Evolutionary conservation across 495 filamentous ascomycete genomes (phyloP).

Genomic region (Mytilinidion resinicola): DNA sequence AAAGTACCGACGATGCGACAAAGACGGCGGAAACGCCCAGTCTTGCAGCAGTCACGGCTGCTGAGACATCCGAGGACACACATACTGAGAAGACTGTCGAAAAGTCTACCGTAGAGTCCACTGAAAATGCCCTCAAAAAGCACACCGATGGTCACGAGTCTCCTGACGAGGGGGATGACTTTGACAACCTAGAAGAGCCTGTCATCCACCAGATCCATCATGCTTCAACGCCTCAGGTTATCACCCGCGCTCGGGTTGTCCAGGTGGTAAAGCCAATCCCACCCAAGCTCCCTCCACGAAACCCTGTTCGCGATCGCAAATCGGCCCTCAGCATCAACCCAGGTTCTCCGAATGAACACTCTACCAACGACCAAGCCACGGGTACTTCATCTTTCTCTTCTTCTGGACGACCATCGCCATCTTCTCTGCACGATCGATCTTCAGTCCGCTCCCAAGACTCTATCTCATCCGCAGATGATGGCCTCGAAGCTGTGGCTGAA

Average conservation of each 20-base stretch:
- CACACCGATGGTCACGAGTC: neutral
- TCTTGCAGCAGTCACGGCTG: neutral
- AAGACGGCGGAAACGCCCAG: constrained; percentile 5
- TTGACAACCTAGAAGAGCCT: constrained; percentile 23
- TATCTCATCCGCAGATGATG: constrained; percentile 17
- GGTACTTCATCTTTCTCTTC: constrained; percentile 15
- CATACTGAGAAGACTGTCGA: neutral
- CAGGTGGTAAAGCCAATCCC: constrained; percentile 32
- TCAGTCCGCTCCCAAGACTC: constrained; percentile 19
- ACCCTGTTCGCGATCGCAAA: constrained; percentile 30
- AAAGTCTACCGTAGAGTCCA: constrained; percentile 3
- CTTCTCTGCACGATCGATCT: constrained; percentile 22
- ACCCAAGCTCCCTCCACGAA: constrained; percentile 35
- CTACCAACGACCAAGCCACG: constrained; percentile 4
- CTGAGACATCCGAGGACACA: neutral
- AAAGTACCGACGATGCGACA: constrained; percentile 17
- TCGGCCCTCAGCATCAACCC: constrained; percentile 20
- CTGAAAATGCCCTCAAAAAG: neutral
- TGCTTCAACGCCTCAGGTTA: constrained; percentile 25
- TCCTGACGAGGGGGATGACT: constrained; percentile 19
- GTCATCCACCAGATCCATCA: constrained; percentile 27
- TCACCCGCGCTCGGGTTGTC: constrained; percentile 35
- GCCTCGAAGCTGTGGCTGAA: constrained; percentile 16
- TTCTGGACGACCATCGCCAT: constrained; percentile 9
- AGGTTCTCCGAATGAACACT: constrained; percentile 7